phyloP scores from a whole-genome alignment of 176 grass and related monocot species.

The Triticum turgidum region DNA sequence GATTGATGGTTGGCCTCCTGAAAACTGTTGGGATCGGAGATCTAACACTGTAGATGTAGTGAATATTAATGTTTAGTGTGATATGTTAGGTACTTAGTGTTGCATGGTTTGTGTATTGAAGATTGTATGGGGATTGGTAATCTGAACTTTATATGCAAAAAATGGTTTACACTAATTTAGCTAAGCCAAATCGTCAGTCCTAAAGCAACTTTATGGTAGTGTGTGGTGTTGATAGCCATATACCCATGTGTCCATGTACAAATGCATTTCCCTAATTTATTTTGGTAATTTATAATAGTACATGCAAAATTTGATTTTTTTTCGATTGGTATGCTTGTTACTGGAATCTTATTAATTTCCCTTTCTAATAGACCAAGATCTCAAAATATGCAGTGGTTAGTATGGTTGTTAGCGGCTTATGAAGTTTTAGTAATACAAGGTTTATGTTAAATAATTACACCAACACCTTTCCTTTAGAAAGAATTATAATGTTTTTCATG shows the following conservation, averaged over 20 bases:
- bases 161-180: background rate
- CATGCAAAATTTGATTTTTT: background rate
- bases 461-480: background rate
- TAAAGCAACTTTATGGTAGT: too few species aligned
- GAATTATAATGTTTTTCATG: background rate
- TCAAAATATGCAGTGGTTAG: background rate
- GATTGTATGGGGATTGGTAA: background rate
- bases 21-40: conserved; percentile 85
- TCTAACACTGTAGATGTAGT: conserved; percentile 49
- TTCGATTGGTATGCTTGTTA: background rate
- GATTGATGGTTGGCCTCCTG: conserved; percentile 91
- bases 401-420: background rate
- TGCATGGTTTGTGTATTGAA: background rate
- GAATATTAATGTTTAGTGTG: conserved; percentile 1
- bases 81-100: background rate
- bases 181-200: background rate
- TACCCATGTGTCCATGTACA: too few species aligned
- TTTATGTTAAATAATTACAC: background rate
- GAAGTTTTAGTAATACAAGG: background rate
- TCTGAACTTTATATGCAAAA: background rate
- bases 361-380: too few species aligned
- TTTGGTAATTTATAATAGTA: conserved; percentile 1
- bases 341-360: background rate
- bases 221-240: too few species aligned
- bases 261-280: background rate